A percentile compares a stretch with the other conserved stretches of the same genome.
These are phyloP conservation scores for Botrytis squamosa DNA, from an alignment of 2,329 filamentous ascomycete species.

Conservation along the genomic window DNA sequence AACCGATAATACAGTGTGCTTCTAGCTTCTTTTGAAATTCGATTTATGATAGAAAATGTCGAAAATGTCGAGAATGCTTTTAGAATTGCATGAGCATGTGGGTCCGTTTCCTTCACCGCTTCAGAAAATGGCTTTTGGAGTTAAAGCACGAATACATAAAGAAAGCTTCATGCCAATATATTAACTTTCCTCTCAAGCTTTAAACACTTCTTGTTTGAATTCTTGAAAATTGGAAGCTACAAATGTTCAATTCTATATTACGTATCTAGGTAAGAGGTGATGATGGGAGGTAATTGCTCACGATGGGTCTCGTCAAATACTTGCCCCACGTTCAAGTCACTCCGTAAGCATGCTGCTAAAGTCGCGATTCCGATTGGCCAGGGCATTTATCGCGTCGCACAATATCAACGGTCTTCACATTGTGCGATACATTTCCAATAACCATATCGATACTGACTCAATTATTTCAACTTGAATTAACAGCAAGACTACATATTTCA, in stretches of 20 bases:
- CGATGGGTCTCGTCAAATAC: slow-evolving; percentile 5
- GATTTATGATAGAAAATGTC: slow-evolving; percentile 2
- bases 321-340: slow-evolving; percentile 4
- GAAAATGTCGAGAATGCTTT: neutral
- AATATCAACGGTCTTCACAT: neutral
- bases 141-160: slow-evolving; percentile 2
- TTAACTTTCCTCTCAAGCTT: neutral
- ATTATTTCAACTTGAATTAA: neutral
- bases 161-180: neutral
- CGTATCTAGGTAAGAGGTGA: neutral
- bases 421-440: neutral
- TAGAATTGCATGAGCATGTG: slow-evolving; percentile 7
- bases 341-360: slow-evolving; percentile 5
- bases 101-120: slow-evolving; percentile 9
- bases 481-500: neutral
- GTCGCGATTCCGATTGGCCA: slow-evolving; percentile 1
- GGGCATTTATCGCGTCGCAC: slow-evolving; percentile 2
- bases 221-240: neutral
- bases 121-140: neutral
- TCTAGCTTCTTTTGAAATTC: neutral
- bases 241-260: neutral
- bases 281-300: neutral
- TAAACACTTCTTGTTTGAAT: neutral
- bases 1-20: neutral
- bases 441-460: neutral